Evolutionary conservation across 345 rosid species (phyloP), one percentile per base, ranked within the genome.

Genomic region (Brassica carinata): DNA sequence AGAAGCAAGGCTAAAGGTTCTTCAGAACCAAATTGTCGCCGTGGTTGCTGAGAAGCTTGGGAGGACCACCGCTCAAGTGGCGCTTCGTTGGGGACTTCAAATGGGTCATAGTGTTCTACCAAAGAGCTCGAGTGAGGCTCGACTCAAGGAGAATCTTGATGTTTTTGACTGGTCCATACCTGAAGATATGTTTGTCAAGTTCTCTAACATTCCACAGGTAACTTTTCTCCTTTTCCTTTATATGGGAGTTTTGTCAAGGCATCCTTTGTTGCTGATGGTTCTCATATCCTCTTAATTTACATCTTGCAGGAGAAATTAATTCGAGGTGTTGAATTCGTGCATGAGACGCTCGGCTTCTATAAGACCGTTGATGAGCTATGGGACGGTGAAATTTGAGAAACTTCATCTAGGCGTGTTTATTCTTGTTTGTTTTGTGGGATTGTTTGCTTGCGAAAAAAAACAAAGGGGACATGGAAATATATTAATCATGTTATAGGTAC

Each of bases 41-140:
- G 81, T 33, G 83, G 89, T 84, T 74, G 92, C 90, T 14, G 85
- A 88, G 74, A 81, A 87, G 77, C 78, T 85, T 30, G 85, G 92
- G 51, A 88, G 70, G 74, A 72, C 85, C 38, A 83, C 89, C 0
- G 92, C 94, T 34, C 88, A 90, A 83, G 89, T 87, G n/a, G 89
- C 90, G 55, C 83, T 87, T 0, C 92, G 89, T 0, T 90, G 94
- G 94, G 94, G 89, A 17, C 80, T 88, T 14, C 91, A 88, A 81
- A 77, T 69, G 81, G 92, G 90, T 55, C 88, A 87, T 33, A 90
- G 90, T 68, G 90, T 88, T 4, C 63, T 88, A 14, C 89, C 92
- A n/a, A 90, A 90, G 81, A 90, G 90, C 75, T 83, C 85, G 2
- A 86, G 67, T 71, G 86, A 83, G 77, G 74, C 78, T 4, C 80